These are phyloP conservation scores for Podospora tetraspora DNA, from an alignment of 495 filamentous ascomycete species.

Conservation along the genomic window DNA sequence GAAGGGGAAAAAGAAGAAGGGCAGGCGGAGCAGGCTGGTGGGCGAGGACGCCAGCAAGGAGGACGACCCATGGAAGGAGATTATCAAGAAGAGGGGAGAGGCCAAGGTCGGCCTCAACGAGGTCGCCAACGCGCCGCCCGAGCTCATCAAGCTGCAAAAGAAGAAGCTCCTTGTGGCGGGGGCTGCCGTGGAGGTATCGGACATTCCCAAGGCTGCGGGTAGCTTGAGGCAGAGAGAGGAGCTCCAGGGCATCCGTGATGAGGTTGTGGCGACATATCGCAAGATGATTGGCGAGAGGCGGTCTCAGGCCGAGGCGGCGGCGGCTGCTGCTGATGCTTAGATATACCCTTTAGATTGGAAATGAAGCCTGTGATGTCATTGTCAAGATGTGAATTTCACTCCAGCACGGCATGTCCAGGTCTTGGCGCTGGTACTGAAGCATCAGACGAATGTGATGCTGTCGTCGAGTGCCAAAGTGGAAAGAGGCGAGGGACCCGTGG, in stretches of 20 bases:
- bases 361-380: neutral
- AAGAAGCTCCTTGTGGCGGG: constrained; percentile 68
- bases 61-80: constrained; percentile 74
- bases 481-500: neutral
- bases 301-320: constrained; percentile 1
- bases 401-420: neutral
- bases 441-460: neutral
- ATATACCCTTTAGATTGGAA: neutral
- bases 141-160: constrained; percentile 54
- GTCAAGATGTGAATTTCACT: neutral
- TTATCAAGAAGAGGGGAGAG: constrained; percentile 57
- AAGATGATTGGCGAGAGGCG: constrained; percentile 69
- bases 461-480: neutral
- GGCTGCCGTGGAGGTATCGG: constrained; percentile 63
- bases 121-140: constrained; percentile 75
- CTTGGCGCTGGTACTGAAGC: neutral
- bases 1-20: constrained; percentile 49
- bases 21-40: constrained; percentile 38
- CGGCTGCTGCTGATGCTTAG: neutral
- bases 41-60: constrained; percentile 36
- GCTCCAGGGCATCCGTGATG: constrained; percentile 64
- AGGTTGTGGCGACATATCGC: constrained; percentile 77
- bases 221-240: constrained; percentile 79
- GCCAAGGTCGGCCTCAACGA: constrained; percentile 64
- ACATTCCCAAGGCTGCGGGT: constrained; percentile 72